Base-by-base conservation (phyloP, 495 filamentous ascomycete genomes). In the Penicillium robsamsonii region DNA sequence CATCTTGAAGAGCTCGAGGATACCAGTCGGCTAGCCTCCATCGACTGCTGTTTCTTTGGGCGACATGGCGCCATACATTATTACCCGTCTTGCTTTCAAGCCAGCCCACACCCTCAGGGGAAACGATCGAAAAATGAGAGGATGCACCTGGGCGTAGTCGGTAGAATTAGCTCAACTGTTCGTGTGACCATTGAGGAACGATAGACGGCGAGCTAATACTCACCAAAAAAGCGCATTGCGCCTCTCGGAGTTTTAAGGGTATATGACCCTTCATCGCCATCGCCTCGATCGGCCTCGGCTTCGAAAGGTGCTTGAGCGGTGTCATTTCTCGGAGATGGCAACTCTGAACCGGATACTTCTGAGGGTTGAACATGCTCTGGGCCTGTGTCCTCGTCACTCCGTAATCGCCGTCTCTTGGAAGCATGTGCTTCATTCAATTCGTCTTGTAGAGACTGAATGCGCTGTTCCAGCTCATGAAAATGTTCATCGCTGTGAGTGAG, bases 181-280 rank as follows among this genome's bases (percentile, higher is more conserved):
- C 15, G 43, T 54, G 52, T 11, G 7, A 54, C 43, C 42, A 29
- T 55, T 35, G 11, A 9, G 49, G 46, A 46, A 55, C 12, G 24
- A 30, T 27, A 30, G 15, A 18, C 53, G 35, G 41, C 20, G 44
- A 41, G 35, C 38, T 11, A 30, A 18, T 27, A 29, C 48, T 27
- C 6, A 65, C 59, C 62, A 44, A 59, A 65, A 47, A 57, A 62
- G 3, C 62, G 59, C 56, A 62, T 60, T 24, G 41, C 49, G 20
- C 53, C 53, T 24, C 42, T 46, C 22, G 38, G 42, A 18, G 41
- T 46, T 35, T 51, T 50, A 18, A 59, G 38, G 17, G 46, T 48
- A 31, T 56, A 62, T 37, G 56, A 55, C 37, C 41, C 41, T 37
- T 33, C 40, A 3, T 58, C 49, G 22, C 31, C 33, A 17, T 33